Evolutionary conservation across 306 rosid genomes (phyloP).

Genomic region (Vigna angularis): DNA sequence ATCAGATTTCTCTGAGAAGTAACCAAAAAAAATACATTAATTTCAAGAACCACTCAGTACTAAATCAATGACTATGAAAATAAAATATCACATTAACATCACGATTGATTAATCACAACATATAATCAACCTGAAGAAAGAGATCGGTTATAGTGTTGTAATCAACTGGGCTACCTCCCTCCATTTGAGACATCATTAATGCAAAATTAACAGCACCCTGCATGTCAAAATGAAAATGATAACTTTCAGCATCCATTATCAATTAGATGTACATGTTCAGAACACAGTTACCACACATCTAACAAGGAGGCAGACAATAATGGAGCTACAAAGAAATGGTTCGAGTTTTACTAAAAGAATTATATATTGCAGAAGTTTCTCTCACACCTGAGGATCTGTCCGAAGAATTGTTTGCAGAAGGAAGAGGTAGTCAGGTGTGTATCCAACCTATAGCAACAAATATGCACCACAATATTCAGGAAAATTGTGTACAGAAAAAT

Average conservation of each 20-base stretch:
- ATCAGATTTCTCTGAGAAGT: constrained; percentile 87
- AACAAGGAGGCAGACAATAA: constrained; percentile 22
- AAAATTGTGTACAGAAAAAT: constrained; percentile 38
- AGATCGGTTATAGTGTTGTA: constrained; percentile 98
- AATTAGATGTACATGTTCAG: constrained; percentile 16
- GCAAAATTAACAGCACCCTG: constrained; percentile 99
- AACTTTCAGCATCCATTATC: constrained; percentile 23
- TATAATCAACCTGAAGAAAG: constrained; percentile 87
- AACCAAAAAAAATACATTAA: constrained; percentile 38
- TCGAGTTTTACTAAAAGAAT: constrained; percentile 20
- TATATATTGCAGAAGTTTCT: constrained; percentile 29
- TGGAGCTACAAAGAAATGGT: constrained; percentile 26
- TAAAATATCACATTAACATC: constrained; percentile 31
- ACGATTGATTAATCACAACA: constrained; percentile 33
- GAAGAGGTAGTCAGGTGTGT: constrained; percentile 97
- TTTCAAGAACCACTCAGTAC: neutral
- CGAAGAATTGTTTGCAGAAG: constrained; percentile 98
- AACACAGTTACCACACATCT: constrained; percentile 6
- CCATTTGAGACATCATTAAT: constrained; percentile 99
- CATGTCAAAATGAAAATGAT: constrained; percentile 40
- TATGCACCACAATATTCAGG: constrained; percentile 44
- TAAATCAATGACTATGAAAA: constrained; percentile 23
- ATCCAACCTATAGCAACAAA: constrained; percentile 80
- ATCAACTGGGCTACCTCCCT: constrained; percentile 99
- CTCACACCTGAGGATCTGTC: constrained; percentile 93